phyloP scores from a whole-genome alignment of 73 alveolate species.

The Paramecium sonneborni region DNA sequence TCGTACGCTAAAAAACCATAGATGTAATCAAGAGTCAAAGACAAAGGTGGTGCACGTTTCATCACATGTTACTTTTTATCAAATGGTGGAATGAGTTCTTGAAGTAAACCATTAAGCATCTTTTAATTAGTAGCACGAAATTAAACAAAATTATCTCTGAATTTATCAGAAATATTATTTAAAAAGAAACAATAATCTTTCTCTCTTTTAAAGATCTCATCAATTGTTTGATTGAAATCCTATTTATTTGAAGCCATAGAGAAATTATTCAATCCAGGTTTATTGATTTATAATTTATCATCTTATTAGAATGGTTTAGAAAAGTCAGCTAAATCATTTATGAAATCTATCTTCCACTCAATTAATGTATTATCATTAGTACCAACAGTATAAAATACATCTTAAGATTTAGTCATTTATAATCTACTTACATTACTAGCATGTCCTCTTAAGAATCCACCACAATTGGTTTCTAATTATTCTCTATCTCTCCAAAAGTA shows the following conservation, averaged over 20 bases:
- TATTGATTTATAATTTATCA: slow-evolving; percentile 24
- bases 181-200: slow-evolving; percentile 52
- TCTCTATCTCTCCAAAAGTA: slow-evolving; percentile 77
- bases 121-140: slow-evolving; percentile 63
- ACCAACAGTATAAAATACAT: slow-evolving; percentile 73
- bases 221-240: slow-evolving; percentile 38
- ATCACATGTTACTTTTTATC: slow-evolving; percentile 53
- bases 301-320: slow-evolving; percentile 65
- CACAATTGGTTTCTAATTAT: slow-evolving; percentile 74
- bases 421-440: slow-evolving; percentile 71
- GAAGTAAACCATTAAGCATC: slow-evolving; percentile 39
- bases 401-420: slow-evolving; percentile 71
- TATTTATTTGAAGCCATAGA: slow-evolving; percentile 38
- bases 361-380: slow-evolving; percentile 72
- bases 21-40: slow-evolving; percentile 78
- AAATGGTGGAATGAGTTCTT: slow-evolving; percentile 29
- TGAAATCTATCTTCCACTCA: slow-evolving; percentile 76
- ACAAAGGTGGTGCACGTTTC: slow-evolving; percentile 78
- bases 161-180: slow-evolving; percentile 63
- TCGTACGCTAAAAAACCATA: slow-evolving; percentile 81
- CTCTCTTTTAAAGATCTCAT: slow-evolving; percentile 64
- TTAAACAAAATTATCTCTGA: slow-evolving; percentile 58
- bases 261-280: slow-evolving; percentile 34
- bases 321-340: slow-evolving; percentile 64
- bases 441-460: slow-evolving; percentile 80